phyloP scores from a whole-genome alignment of 2,329 filamentous ascomycete species.

The Apiospora marii region DNA sequence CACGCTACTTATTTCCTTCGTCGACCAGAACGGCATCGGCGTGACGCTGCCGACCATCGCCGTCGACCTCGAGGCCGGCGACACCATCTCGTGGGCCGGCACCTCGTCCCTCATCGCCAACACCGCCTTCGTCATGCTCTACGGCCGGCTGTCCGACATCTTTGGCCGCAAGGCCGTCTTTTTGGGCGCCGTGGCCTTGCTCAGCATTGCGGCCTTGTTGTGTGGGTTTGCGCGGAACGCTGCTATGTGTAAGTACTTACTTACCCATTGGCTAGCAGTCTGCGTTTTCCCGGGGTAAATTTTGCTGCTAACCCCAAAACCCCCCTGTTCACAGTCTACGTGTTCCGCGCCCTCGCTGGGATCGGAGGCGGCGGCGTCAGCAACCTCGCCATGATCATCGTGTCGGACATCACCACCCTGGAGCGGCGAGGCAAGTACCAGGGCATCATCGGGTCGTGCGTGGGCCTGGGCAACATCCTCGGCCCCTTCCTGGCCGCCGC shows the following conservation, averaged over 20 bases:
- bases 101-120: slow-evolving; percentile 50
- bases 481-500: slow-evolving; percentile 56
- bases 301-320: neutral
- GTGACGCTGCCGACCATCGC: slow-evolving; percentile 49
- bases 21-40: slow-evolving; percentile 47
- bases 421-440: slow-evolving; percentile 46
- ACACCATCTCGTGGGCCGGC: slow-evolving; percentile 46
- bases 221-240: slow-evolving; percentile 44
- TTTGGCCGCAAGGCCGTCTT: slow-evolving; percentile 46
- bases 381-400: slow-evolving; percentile 47
- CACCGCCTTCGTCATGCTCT: slow-evolving; percentile 76
- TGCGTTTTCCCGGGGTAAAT: no score
- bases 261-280: no score
- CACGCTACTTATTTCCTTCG: slow-evolving; percentile 44
- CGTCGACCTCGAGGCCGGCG: slow-evolving; percentile 40
- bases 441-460: slow-evolving; percentile 52
- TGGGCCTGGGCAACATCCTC: slow-evolving; percentile 54
- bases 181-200: slow-evolving; percentile 38
- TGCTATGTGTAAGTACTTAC: slow-evolving; percentile 30
- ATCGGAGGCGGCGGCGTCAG: slow-evolving; percentile 47
- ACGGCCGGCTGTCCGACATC: slow-evolving; percentile 73
- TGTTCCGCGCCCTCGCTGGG: slow-evolving; percentile 45
- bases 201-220: slow-evolving; percentile 41
- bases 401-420: slow-evolving; percentile 47
- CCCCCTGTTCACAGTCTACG: slow-evolving; percentile 38